Evolutionary conservation across 2,329 filamentous ascomycete genomes (phyloP).

Genomic region (Aspergillus arachidicola): DNA sequence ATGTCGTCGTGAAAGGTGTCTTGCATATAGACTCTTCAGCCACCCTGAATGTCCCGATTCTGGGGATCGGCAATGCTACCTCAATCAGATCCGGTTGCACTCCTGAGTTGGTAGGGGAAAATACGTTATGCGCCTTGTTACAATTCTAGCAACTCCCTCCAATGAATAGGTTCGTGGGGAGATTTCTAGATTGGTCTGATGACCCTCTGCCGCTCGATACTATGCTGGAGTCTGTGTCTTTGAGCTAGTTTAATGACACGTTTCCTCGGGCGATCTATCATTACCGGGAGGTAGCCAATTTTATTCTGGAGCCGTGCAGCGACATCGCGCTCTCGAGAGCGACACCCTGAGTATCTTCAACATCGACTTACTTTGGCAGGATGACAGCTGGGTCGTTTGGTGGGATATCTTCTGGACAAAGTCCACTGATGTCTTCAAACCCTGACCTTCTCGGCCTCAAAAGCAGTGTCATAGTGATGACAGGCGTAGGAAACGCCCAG

Average conservation of each 20-base stretch:
- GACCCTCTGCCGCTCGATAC: conserved; percentile 30
- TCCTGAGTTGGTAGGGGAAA: conserved; percentile 28
- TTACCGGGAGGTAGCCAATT: conserved; percentile 32
- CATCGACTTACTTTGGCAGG: too few species aligned
- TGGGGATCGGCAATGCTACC: not conserved
- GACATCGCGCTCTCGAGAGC: too few species aligned
- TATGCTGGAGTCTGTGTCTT: conserved; percentile 38
- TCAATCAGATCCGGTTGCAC: conserved; percentile 26
- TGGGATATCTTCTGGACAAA: too few species aligned
- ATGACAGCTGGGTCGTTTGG: too few species aligned
- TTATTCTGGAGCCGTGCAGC: not conserved
- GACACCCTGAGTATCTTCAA: too few species aligned
- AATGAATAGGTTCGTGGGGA: conserved; percentile 43
- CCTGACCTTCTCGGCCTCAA: too few species aligned
- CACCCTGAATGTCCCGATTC: not conserved
- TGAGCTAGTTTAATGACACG: conserved; percentile 37
- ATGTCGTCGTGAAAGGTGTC: not conserved
- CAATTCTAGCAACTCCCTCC: not conserved
- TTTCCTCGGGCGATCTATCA: conserved; percentile 38
- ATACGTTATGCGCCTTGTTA: not conserved
- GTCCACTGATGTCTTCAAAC: too few species aligned
- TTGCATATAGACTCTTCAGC: not conserved
- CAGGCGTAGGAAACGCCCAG: too few species aligned
- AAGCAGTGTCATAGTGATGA: too few species aligned
- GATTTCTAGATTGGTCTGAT: conserved; percentile 43